Percentiles rank a stretch among this genome's conserved stretches.
phyloP scores from a whole-genome alignment of 2,329 filamentous ascomycete genomes.

The Fusarium zealandicum region DNA sequence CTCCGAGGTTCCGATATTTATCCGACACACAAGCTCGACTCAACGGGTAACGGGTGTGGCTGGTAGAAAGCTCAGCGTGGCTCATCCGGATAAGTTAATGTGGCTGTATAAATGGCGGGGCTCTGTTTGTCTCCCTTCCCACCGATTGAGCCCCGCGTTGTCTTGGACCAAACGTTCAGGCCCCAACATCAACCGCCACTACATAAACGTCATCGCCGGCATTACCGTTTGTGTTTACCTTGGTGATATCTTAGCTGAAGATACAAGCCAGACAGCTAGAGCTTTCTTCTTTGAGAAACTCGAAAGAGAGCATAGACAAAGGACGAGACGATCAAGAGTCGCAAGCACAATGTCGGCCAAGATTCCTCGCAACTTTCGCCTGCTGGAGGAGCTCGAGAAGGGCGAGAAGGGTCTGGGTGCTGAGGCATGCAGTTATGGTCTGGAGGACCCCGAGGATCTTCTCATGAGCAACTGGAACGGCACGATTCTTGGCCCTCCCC shows the following conservation, averaged over 20 bases:
- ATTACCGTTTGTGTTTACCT: conserved; percentile 3
- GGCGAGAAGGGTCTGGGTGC: conserved; percentile 97
- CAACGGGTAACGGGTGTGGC: conserved; percentile 24
- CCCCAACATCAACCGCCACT: conserved; percentile 28
- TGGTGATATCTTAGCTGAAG: neutral
- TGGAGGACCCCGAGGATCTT: conserved; percentile 92
- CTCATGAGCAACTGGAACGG: conserved; percentile 99
- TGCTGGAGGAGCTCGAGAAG: conserved; percentile 97
- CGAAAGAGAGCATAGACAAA: neutral
- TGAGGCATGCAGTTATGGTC: conserved; percentile 95
- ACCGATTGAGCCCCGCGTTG: conserved; percentile 32
- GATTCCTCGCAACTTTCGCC: conserved; percentile 93
- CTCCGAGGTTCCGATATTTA: conserved; percentile 25
- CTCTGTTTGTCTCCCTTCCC: conserved; percentile 24
- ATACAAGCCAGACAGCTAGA: neutral
- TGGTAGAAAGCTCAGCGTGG: conserved; percentile 19
- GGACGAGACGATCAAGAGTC: neutral
- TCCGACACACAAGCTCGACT: conserved; percentile 21
- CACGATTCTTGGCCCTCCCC: conserved; percentile 94
- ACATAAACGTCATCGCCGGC: conserved; percentile 29
- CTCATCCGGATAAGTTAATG: neutral
- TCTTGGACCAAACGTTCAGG: conserved; percentile 25
- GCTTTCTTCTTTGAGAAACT: neutral
- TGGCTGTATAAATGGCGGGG: conserved; percentile 24
- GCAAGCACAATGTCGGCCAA: conserved; percentile 54